Evolutionary conservation across 306 rosid genomes (phyloP), one percentile per base, ranked within the genome.

Genomic region (Fragaria nilgerrensis): DNA sequence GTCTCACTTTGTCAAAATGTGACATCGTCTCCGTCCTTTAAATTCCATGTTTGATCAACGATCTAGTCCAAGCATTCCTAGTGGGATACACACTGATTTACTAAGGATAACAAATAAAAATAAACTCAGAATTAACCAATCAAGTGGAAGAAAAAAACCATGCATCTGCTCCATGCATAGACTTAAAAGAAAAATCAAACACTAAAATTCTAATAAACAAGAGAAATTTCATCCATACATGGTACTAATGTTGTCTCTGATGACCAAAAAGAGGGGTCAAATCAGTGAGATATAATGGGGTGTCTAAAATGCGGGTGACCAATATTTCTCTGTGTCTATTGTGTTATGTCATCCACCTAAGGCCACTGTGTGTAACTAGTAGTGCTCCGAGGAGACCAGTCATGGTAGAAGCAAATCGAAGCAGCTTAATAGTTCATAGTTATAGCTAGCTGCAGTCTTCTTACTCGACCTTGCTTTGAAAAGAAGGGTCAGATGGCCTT

Each of bases 261-360:
- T 61, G 74, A 74, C 14, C 2, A 23, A 70, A 80, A 62, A 53
- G 43, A 55, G 22, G 39, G 61, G 75, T 72, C 85, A 74, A 79
- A 83, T 83, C 82, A 79, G 44, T 16, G 66, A 56, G 17, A 37
- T 55, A 43, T 29, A 80, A 82, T 87, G 80, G 86, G 77, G 74
- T 43, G 68, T 22, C 79, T 5, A 44, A 27, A 66, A 78, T 80
- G 83, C 78, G 82, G 75, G 82, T 74, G 80, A 81, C 81, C 82
- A 76, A 78, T 80, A 53, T 73, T 41, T 43, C 79, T 68, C 70
- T 59, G 78, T 14, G 59, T 20, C 64, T 72, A 78, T 80, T 80
- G 88, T 0, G 7, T 41, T 44, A 70, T 48, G 70, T 55, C 72
- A n/a, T 66, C 73, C 79, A 49, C 73, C 25, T 49, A 76, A 49